Conservation (phyloP, 1,284 basidiomycete genomes). For the Fereydounia khargensis region DNA sequence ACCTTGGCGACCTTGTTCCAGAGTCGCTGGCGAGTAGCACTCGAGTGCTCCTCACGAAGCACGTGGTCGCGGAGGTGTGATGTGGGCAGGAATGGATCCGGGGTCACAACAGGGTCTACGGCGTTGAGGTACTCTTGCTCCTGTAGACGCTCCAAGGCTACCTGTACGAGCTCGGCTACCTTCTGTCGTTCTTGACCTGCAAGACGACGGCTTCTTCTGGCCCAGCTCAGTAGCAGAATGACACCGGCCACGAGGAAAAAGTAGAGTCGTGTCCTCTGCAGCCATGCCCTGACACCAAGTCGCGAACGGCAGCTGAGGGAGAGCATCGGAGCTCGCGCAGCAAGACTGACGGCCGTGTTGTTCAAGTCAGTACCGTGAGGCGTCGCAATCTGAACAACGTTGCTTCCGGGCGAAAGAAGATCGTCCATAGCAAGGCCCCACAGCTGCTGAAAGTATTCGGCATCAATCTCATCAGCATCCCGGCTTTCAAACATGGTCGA, state of each 20-base stretch:
- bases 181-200: conserved; percentile 10
- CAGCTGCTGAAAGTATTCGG: conserved; percentile 38
- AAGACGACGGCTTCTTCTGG: conserved; percentile 10
- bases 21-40: conserved; percentile 67
- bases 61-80: conserved; percentile 87
- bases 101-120: conserved; percentile 74
- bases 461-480: conserved; percentile 12
- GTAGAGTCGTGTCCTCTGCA: conserved; percentile 21
- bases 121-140: conserved; percentile 72
- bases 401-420: conserved; percentile 26
- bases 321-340: conserved; percentile 16
- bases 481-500: conserved; percentile 22
- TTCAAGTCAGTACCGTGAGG: too few species aligned
- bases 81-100: conserved; percentile 79
- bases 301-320: conserved; percentile 23
- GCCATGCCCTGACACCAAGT: conserved; percentile 23
- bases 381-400: conserved; percentile 14
- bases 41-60: conserved; percentile 75
- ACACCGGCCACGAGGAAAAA: conserved; percentile 5
- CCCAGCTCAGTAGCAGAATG: conserved; percentile 1
- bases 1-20: conserved; percentile 84
- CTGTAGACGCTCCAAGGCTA: conserved; percentile 34
- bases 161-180: conserved; percentile 24
- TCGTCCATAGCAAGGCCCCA: conserved; percentile 50
- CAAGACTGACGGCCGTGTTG: conserved; percentile 11